A percentile compares a stretch with the other conserved stretches of the same genome.
phyloP scores from a whole-genome alignment of 148 eudicot genomes.

The Linanthus parryae region DNA sequence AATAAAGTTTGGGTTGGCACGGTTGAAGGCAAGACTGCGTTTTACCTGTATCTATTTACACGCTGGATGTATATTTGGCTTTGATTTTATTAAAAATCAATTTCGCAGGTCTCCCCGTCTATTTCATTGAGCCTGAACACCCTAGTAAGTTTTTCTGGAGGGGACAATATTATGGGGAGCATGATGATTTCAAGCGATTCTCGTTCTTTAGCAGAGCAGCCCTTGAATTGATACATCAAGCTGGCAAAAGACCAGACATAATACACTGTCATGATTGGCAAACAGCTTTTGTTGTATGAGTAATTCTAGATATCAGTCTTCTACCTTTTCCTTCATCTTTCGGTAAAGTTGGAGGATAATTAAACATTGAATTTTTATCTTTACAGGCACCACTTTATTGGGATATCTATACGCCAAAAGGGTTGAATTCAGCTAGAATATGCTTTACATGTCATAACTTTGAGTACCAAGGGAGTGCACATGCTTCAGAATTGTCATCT shows the following conservation, averaged over 20 bases:
- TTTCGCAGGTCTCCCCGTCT: conserved; percentile 89
- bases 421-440: conserved; percentile 85
- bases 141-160: conserved; percentile 92
- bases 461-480: conserved; percentile 93
- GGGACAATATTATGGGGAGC: conserved; percentile 87
- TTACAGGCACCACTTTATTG: conserved; percentile 88
- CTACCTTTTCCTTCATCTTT: background rate
- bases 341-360: background rate
- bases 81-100: conserved; percentile 10
- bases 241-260: conserved; percentile 94
- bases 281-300: conserved; percentile 87
- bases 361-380: conserved; percentile 1
- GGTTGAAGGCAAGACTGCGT: conserved; percentile 63
- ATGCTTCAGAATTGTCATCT: conserved; percentile 74
- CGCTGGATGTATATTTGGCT: background rate
- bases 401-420: conserved; percentile 90
- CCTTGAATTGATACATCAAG: conserved; percentile 77
- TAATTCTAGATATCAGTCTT: background rate
- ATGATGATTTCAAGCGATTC: conserved; percentile 90
- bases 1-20: conserved; percentile 92
- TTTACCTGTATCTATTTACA: conserved; percentile 2
- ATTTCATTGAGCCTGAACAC: conserved; percentile 90
- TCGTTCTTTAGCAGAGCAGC: conserved; percentile 96
- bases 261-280: conserved; percentile 99
- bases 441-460: conserved; percentile 99